Evolutionary conservation across 2,329 filamentous ascomycete species (phyloP).

Genomic region (Fusarium sp.): DNA sequence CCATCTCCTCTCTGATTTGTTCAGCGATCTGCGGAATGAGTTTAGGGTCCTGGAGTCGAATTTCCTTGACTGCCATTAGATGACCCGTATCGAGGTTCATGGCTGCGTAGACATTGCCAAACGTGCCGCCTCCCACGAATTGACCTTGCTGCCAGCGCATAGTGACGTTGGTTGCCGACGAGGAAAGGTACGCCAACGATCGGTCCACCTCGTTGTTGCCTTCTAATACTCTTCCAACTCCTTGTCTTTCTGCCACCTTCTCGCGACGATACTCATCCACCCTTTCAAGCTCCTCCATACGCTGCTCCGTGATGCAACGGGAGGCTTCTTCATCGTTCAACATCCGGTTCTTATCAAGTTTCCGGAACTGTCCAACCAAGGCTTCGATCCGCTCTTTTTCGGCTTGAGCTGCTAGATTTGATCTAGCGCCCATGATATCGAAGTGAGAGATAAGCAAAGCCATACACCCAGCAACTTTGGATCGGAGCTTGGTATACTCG

Average conservation of each 20-base stretch:
- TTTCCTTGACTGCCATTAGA: conserved; percentile 98
- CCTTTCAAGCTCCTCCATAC: conserved; percentile 74
- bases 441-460: conserved; percentile 97
- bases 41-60: conserved; percentile 94
- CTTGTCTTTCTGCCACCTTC: conserved; percentile 84
- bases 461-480: conserved; percentile 97
- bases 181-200: conserved; percentile 91
- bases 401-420: conserved; percentile 89
- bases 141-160: conserved; percentile 99
- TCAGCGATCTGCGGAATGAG: conserved; percentile 92
- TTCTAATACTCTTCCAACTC: conserved; percentile 89
- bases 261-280: conserved; percentile 83
- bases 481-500: conserved; percentile 83
- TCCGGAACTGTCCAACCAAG: conserved; percentile 76
- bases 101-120: conserved; percentile 95
- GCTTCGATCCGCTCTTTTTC: conserved; percentile 90
- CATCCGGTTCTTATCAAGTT: conserved; percentile 77
- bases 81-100: conserved; percentile 97
- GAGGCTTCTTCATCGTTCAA: conserved; percentile 87
- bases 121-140: conserved; percentile 95
- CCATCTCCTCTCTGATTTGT: conserved; percentile 97
- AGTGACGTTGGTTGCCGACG: conserved; percentile 92
- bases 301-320: conserved; percentile 76
- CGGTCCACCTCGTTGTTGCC: conserved; percentile 95
- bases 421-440: conserved; percentile 97